Evolutionary conservation across 2,329 filamentous ascomycete genomes (phyloP).

Genomic region (Hymenoscyphus fructigenus): DNA sequence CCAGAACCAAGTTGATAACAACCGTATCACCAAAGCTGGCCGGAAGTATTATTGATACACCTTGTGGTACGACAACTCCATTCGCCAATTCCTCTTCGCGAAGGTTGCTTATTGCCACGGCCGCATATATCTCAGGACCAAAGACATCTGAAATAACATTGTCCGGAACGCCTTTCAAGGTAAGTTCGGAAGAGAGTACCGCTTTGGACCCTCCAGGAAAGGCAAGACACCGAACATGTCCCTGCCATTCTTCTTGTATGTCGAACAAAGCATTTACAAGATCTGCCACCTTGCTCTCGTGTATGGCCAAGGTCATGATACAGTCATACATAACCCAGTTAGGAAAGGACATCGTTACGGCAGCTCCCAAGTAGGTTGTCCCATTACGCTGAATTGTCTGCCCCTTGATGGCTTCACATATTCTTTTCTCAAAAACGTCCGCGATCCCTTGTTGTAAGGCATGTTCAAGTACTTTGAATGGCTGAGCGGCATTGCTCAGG

Average conservation of each 20-base stretch:
- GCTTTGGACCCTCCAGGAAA: conserved; percentile 11
- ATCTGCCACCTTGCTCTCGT: conserved; percentile 13
- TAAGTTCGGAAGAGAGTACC: conserved; percentile 10
- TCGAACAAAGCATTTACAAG: conserved; percentile 17
- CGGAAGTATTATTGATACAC: conserved; percentile 15
- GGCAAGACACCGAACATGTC: conserved; percentile 8
- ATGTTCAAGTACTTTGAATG: too few relatives aligned
- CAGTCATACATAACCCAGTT: conserved; percentile 8
- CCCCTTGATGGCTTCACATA: conserved; percentile 12
- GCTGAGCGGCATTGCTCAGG: background rate
- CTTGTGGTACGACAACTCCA: conserved; percentile 6
- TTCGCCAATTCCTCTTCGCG: conserved; percentile 11
- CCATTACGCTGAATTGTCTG: conserved; percentile 6
- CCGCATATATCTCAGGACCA: conserved; percentile 13
- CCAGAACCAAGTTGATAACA: conserved; percentile 12
- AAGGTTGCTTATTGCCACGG: conserved; percentile 1
- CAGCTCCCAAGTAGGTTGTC: conserved; percentile 11
- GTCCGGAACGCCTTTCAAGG: conserved; percentile 13
- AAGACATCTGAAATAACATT: conserved; percentile 12
- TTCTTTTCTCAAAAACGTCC: conserved; percentile 9
- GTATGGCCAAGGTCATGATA: conserved; percentile 16
- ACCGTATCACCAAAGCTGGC: conserved; percentile 5
- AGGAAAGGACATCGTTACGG: conserved; percentile 12
- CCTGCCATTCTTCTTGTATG: too few relatives aligned
- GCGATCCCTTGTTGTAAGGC: conserved; percentile 12